phyloP scores from a whole-genome alignment of 2,329 filamentous ascomycete species.

The Cladosporium sp. region DNA sequence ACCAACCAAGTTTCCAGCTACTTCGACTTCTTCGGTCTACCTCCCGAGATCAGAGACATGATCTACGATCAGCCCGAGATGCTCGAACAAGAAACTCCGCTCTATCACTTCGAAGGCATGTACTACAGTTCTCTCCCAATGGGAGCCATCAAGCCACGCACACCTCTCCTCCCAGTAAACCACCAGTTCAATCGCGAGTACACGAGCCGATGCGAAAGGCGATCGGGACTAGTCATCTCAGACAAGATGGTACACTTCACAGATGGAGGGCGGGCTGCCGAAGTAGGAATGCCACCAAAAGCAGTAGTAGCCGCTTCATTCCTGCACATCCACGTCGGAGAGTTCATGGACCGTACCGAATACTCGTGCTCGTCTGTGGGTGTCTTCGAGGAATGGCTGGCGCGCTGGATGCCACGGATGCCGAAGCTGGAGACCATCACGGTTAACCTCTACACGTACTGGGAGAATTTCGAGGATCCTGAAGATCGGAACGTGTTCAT shows the following conservation, averaged over 20 bases:
- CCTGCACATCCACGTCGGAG: too few relatives aligned
- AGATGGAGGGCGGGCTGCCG: too few relatives aligned
- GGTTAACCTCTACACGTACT: too few relatives aligned
- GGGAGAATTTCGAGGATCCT: too few relatives aligned
- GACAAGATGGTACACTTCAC: not conserved
- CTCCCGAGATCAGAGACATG: slow-evolving; percentile 21
- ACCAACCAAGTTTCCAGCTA: not conserved
- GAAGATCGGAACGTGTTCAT: too few relatives aligned
- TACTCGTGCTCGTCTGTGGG: too few relatives aligned
- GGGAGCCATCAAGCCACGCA: not conserved
- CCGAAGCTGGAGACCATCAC: too few relatives aligned
- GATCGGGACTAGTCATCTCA: not conserved
- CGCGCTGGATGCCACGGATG: too few relatives aligned
- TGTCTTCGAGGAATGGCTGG: too few relatives aligned
- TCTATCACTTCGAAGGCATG: not conserved
- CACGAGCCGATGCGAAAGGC: not conserved
- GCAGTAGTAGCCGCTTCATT: too few relatives aligned
- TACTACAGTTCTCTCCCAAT: not conserved
- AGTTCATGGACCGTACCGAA: too few relatives aligned
- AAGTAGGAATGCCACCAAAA: too few relatives aligned
- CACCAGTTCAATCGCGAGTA: not conserved
- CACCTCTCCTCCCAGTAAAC: not conserved
- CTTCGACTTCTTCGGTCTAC: slow-evolving; percentile 20
- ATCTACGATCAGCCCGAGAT: slow-evolving; percentile 17
- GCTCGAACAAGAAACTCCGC: not conserved